A percentile compares a stretch with the other conserved stretches of the same genome.
Evolutionary conservation across 495 filamentous ascomycete genomes (phyloP).

Genomic region (Rusavskia elegans): DNA sequence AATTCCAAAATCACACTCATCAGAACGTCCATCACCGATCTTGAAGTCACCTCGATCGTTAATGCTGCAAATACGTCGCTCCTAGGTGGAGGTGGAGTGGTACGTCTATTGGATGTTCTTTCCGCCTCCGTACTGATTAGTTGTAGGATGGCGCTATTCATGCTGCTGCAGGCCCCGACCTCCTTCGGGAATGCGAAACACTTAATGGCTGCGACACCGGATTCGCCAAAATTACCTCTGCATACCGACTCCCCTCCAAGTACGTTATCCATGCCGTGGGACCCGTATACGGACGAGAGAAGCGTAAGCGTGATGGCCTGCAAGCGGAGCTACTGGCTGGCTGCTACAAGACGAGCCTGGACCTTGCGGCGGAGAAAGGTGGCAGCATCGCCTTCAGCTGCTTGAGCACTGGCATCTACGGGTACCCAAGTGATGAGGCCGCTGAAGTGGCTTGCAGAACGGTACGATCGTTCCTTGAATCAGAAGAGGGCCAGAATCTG

Average conservation of each 20-base stretch:
- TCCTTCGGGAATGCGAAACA: constrained; percentile 52
- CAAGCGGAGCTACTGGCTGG: constrained; percentile 37
- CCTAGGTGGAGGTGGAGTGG: constrained; percentile 70
- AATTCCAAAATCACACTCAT: constrained; percentile 62
- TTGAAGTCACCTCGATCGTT: constrained; percentile 71
- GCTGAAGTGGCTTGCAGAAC: constrained; percentile 50
- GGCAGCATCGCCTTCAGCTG: constrained; percentile 67
- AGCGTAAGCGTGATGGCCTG: constrained; percentile 15
- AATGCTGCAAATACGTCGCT: constrained; percentile 79
- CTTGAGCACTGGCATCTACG: constrained; percentile 79
- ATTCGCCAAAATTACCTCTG: constrained; percentile 66
- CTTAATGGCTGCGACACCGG: constrained; percentile 65
- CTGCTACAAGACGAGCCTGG: constrained; percentile 63
- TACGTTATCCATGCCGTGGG: constrained; percentile 85
- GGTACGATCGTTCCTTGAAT: constrained; percentile 49
- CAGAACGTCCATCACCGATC: constrained; percentile 67
- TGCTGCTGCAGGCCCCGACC: constrained; percentile 51
- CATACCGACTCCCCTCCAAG: constrained; percentile 56
- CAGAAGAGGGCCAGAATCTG: constrained; percentile 35
- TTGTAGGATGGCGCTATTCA: constrained; percentile 64
- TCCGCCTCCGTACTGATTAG: too few relatives aligned
- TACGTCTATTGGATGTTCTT: constrained; percentile 6
- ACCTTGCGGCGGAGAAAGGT: constrained; percentile 49
- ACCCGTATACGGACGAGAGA: constrained; percentile 47
- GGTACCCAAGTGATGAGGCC: constrained; percentile 63